Conservation (phyloP, 2,329 filamentous ascomycete genomes). For the Geosmithia putterillii region DNA sequence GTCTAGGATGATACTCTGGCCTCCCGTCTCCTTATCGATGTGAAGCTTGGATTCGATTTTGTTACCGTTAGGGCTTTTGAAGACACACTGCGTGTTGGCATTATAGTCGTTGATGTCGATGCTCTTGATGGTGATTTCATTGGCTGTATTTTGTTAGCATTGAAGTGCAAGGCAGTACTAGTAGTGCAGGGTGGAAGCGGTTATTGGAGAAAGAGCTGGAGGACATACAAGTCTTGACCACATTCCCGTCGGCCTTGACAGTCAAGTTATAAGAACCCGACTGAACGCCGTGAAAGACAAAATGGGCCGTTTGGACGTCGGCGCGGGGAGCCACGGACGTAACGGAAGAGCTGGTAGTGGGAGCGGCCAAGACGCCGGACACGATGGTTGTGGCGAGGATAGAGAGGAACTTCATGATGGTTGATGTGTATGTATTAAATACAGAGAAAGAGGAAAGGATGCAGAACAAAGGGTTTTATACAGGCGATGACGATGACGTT, state of each 20-base stretch:
- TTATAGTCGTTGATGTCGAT: conserved; percentile 31
- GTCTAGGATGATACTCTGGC: conserved; percentile 27
- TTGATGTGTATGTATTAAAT: background rate
- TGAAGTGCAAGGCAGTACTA: background rate
- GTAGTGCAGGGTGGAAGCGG: background rate
- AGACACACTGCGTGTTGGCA: conserved; percentile 27
- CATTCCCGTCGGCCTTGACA: conserved; percentile 27
- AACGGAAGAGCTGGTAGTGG: no score
- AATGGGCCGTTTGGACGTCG: conserved; percentile 21
- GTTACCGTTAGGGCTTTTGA: conserved; percentile 17
- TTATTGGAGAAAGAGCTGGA: background rate
- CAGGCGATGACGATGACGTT: no score
- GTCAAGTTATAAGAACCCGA: conserved; percentile 25
- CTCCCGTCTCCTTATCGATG: conserved; percentile 12
- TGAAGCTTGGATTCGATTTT: conserved; percentile 16
- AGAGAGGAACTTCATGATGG: conserved; percentile 10
- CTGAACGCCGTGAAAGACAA: conserved; percentile 28
- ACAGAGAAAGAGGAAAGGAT: background rate
- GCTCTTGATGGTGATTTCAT: conserved; percentile 21
- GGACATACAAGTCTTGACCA: conserved; percentile 23
- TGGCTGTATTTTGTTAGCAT: conserved; percentile 16
- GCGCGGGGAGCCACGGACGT: conserved; percentile 6
- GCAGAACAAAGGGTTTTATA: background rate
- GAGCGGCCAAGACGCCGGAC: conserved; percentile 1
- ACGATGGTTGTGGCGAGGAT: conserved; percentile 5